These are phyloP conservation scores for Solanum commersonii DNA, from an alignment of 257 asterid genomes.

Conservation along the genomic window DNA sequence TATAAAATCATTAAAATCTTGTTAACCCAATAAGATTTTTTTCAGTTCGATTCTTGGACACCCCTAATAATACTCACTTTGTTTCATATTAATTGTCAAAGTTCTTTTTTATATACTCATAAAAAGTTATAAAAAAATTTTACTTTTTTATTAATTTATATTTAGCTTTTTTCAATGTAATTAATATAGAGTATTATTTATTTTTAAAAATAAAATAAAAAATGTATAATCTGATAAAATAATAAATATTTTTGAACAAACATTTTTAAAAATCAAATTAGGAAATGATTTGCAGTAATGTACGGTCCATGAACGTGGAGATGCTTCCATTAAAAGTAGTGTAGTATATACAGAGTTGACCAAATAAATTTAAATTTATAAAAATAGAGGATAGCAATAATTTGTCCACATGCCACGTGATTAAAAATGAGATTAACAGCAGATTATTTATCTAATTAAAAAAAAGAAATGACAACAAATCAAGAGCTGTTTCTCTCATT, in stretches of 20 bases:
- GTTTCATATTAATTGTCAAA: neutral
- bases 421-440: neutral
- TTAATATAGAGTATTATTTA: neutral
- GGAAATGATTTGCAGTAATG: neutral
- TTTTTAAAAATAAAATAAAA: neutral
- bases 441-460: neutral
- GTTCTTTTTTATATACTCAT: neutral
- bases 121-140: neutral
- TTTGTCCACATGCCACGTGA: neutral
- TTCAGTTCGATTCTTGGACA: too few species aligned
- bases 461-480: neutral
- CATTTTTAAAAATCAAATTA: neutral
- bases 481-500: neutral
- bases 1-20: too few species aligned
- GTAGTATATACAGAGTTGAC: neutral
- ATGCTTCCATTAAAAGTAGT: neutral
- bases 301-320: neutral
- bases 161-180: neutral
- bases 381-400: neutral
- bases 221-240: neutral
- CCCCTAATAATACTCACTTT: too few species aligned
- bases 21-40: too few species aligned
- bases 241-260: neutral
- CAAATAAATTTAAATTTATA: neutral
- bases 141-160: too few species aligned